These are phyloP conservation scores for Balakata baccata DNA, from an alignment of 345 rosid species.

Conservation along the genomic window DNA sequence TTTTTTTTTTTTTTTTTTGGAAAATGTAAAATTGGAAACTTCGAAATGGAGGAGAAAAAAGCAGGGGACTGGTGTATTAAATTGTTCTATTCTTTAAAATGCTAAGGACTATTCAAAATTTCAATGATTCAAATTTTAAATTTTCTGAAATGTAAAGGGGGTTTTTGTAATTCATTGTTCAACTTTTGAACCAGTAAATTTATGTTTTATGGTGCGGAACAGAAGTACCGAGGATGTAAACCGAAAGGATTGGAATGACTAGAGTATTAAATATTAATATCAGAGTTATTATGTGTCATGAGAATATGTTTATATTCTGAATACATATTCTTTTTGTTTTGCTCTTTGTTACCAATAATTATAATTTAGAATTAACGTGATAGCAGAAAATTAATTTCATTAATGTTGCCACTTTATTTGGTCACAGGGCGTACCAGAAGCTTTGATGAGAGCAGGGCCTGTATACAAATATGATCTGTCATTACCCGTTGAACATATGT, in stretches of 20 bases:
- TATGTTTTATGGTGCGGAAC: not conserved
- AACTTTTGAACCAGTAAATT: not conserved
- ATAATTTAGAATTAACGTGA: not conserved
- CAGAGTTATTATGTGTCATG: not conserved
- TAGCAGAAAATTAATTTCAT: not conserved
- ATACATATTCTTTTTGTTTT: not conserved
- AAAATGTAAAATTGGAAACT: not conserved
- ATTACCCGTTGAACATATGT: slow-evolving; percentile 78
- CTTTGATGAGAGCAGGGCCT: slow-evolving; percentile 81
- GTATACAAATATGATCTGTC: slow-evolving; percentile 90
- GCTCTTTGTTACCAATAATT: not conserved
- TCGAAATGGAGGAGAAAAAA: not conserved
- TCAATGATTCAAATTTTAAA: no score
- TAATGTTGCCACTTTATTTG: slow-evolving; percentile 12
- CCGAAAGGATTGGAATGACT: not conserved
- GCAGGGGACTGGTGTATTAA: not conserved
- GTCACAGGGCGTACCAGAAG: slow-evolving; percentile 77
- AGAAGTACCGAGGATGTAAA: not conserved
- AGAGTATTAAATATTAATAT: no score
- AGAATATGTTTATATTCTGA: not conserved
- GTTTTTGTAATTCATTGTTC: no score
- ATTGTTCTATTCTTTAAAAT: not conserved
- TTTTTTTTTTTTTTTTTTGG: no score
- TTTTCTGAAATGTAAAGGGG: no score
- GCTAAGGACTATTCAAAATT: not conserved